Evolutionary conservation across 176 grass and related monocot genomes (phyloP).

Genomic region (Canna indica): DNA sequence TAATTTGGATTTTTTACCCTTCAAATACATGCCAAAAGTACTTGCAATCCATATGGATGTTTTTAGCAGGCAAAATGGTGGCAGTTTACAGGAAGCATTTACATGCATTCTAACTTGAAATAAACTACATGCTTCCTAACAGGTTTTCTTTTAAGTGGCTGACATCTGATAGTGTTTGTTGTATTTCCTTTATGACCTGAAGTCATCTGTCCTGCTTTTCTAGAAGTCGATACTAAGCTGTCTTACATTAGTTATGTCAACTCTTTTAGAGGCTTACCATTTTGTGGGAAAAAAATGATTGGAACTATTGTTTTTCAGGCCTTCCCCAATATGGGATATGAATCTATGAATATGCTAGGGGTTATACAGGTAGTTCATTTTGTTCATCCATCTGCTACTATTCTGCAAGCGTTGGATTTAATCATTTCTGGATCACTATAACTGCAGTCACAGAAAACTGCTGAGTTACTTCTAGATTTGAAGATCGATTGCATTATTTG

Average conservation of each 20-base stretch:
- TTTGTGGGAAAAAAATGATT: neutral
- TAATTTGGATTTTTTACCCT: too few species aligned
- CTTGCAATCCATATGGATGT: neutral
- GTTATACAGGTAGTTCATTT: constrained; percentile 62
- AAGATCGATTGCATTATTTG: constrained; percentile 53
- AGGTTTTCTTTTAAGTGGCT: neutral
- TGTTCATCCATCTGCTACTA: constrained; percentile 13
- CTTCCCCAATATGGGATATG: constrained; percentile 51
- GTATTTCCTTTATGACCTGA: neutral
- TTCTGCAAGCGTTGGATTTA: constrained; percentile 11
- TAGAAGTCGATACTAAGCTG: neutral
- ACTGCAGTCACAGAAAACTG: constrained; percentile 76
- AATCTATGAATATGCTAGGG: constrained; percentile 89
- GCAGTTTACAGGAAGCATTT: neutral
- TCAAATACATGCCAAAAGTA: too few species aligned
- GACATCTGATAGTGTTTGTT: neutral
- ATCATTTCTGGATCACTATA: constrained; percentile 15
- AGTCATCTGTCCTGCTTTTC: neutral
- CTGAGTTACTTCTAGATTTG: constrained; percentile 72
- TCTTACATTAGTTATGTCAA: neutral
- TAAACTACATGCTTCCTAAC: too few species aligned
- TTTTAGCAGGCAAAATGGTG: neutral
- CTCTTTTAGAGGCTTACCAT: neutral
- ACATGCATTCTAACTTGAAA: neutral
- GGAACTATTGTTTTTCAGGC: constrained; percentile 35